Evolutionary conservation across 257 asterid species (phyloP), one percentile per base, ranked within the genome.

Genomic region (Solanum tacnaense): DNA sequence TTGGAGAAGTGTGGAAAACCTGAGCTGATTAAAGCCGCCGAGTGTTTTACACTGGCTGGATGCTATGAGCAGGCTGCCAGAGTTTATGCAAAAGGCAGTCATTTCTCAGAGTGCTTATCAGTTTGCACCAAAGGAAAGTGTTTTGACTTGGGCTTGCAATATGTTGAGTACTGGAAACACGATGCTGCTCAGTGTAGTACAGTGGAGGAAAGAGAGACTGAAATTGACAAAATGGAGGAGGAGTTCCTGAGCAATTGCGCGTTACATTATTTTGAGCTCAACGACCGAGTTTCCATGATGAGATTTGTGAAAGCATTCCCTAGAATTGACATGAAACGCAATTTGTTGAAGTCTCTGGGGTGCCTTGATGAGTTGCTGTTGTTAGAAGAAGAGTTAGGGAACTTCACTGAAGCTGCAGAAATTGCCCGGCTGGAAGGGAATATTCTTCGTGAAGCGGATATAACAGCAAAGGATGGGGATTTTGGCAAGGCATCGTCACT

Each of bases 31-130:
- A 94, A 90, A 90, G 95, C 96, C 4, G 96, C 94, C 1, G 98
- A 94, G 88, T 94, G 96, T 86, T 94, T 94, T 87, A 87, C 71
- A 29, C 83, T 89, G 85, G 98, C 96, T 10, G 94, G 89, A 71
- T 70, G 82, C 52, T 91, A 91, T 81, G 52, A 84, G 36, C 89
- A 68, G 72, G 96, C 96, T 0, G 94, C 96, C 1, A 88, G 86
- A 84, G 92, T 89, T 29, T 94, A 92, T 85, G 93, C 89, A 6
- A 86, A 89, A 83, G 94, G 94, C 5, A 87, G 90, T 56, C 88
- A 92, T 49, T 85, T 93, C 85, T 58, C 62, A 0, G 95, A 94
- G 56, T 94, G 96, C 88, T 87, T 94, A 86, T 84, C 92, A 7
- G 92, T 89, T 44, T 93, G 98, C 90, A 75, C 83, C 23, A 84